phyloP scores from a whole-genome alignment of 352 stramenopile genomes.

The Saprolegnia parasitica region DNA sequence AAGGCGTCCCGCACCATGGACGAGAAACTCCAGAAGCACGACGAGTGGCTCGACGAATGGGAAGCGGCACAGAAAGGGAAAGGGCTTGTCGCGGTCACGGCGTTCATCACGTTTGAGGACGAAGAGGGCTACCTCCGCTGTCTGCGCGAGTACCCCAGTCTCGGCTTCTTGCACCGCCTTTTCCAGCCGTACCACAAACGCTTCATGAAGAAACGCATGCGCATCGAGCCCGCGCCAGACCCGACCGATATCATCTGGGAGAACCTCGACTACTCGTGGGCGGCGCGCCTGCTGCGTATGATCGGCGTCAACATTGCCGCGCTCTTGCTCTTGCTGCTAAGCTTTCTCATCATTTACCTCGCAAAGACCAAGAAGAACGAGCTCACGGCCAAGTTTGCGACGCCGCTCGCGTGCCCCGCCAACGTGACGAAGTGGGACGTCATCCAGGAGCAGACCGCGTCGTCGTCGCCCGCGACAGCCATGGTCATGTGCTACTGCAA shows the following conservation, averaged over 20 bases:
- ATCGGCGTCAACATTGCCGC: constrained; percentile 62
- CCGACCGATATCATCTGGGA: constrained; percentile 84
- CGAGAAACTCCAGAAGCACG: constrained; percentile 41
- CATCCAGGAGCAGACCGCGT: constrained; percentile 61
- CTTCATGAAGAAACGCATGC: constrained; percentile 63
- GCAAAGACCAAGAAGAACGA: constrained; percentile 68
- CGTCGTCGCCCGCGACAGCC: constrained; percentile 53
- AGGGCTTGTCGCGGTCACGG: constrained; percentile 55
- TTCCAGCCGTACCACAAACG: constrained; percentile 65
- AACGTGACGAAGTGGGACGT: constrained; percentile 58
- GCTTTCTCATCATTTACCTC: constrained; percentile 72
- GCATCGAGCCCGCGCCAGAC: constrained; percentile 62
- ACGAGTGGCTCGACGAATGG: constrained; percentile 45
- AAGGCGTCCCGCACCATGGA: constrained; percentile 47
- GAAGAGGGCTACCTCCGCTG: constrained; percentile 77
- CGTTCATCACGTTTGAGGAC: constrained; percentile 82
- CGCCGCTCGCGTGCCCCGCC: constrained; percentile 52
- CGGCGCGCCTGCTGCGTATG: constrained; percentile 58
- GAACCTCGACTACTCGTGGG: constrained; percentile 65
- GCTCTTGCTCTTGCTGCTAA: constrained; percentile 58
- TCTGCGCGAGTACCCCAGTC: constrained; percentile 66
- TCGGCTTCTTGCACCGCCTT: constrained; percentile 64
- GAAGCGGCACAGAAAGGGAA: constrained; percentile 35
- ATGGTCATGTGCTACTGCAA: constrained; percentile 82
- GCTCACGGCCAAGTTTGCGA: constrained; percentile 62